Conservation (phyloP, 495 filamentous ascomycete genomes). For the Tuber calosporum region DNA sequence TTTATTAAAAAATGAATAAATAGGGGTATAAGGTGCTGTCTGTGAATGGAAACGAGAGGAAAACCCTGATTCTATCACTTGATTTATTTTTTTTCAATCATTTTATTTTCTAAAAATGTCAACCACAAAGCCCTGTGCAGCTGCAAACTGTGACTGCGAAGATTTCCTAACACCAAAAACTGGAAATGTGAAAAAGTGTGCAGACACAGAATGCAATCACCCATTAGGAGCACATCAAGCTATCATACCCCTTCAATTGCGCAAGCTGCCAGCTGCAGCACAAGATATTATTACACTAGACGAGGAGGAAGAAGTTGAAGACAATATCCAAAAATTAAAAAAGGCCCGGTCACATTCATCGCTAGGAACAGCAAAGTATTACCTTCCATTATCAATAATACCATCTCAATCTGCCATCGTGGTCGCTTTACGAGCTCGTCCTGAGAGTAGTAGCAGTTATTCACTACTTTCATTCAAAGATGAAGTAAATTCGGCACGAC, state of each 20-base stretch:
- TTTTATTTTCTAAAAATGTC: neutral
- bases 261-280: neutral
- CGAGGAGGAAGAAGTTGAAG: neutral
- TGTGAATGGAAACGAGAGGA: neutral
- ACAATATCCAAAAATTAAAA: neutral
- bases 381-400: no score
- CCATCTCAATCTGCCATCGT: neutral
- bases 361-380: neutral
- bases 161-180: neutral
- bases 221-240: neutral
- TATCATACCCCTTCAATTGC: neutral
- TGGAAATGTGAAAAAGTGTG: neutral
- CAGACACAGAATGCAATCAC: neutral
- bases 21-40: no score
- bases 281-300: neutral
- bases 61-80: neutral
- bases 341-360: neutral
- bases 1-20: no score
- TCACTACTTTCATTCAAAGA: neutral
- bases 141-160: neutral
- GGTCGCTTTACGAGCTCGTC: neutral
- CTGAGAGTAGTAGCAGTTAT: accelerated
- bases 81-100: neutral
- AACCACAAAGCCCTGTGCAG: neutral
- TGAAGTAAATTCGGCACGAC: neutral